Conservation (phyloP, 176 grass and related monocot genomes). For the Avena sativa region DNA sequence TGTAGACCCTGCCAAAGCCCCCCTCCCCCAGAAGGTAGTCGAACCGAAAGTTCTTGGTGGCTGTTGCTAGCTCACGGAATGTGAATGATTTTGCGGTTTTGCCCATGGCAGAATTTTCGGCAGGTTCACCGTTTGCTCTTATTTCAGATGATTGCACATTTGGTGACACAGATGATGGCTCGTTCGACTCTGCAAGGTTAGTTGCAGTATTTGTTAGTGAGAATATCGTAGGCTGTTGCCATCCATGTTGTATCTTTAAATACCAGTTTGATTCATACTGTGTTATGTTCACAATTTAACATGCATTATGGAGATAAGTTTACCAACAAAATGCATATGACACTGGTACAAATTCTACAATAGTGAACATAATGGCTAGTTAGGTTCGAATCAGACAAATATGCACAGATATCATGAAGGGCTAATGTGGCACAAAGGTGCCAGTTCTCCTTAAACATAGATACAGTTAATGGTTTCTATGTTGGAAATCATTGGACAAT, state of each 20-base stretch:
- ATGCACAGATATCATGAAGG: slow-evolving; percentile 35
- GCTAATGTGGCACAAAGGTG: slow-evolving; percentile 29
- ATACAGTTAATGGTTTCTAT: slow-evolving; percentile 24
- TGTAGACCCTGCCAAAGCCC: slow-evolving; percentile 95
- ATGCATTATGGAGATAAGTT: not conserved
- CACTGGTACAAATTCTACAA: slow-evolving; percentile 25
- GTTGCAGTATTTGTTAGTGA: slow-evolving; percentile 33
- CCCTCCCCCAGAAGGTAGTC: slow-evolving; percentile 79
- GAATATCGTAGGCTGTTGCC: not conserved
- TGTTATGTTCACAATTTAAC: not conserved
- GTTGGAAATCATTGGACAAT: slow-evolving; percentile 19
- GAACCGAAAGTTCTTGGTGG: slow-evolving; percentile 69
- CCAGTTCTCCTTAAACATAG: slow-evolving; percentile 39
- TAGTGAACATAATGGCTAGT: slow-evolving; percentile 12
- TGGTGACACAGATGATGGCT: slow-evolving; percentile 1
- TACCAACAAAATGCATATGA: slow-evolving; percentile 30
- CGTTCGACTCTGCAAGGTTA: slow-evolving; percentile 45
- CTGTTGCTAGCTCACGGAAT: slow-evolving; percentile 76
- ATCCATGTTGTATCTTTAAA: slow-evolving; percentile 6
- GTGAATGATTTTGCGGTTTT: slow-evolving; percentile 69
- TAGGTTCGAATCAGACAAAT: slow-evolving; percentile 33
- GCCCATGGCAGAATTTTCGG: slow-evolving; percentile 38
- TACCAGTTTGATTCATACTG: slow-evolving; percentile 26
- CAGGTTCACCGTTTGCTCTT: slow-evolving; percentile 42
- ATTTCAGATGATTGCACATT: slow-evolving; percentile 43